Percentiles rank a stretch among this genome's conserved stretches.
Evolutionary conservation across 2,329 filamentous ascomycete genomes (phyloP).

Genomic region (Graphilbum fragrans): DNA sequence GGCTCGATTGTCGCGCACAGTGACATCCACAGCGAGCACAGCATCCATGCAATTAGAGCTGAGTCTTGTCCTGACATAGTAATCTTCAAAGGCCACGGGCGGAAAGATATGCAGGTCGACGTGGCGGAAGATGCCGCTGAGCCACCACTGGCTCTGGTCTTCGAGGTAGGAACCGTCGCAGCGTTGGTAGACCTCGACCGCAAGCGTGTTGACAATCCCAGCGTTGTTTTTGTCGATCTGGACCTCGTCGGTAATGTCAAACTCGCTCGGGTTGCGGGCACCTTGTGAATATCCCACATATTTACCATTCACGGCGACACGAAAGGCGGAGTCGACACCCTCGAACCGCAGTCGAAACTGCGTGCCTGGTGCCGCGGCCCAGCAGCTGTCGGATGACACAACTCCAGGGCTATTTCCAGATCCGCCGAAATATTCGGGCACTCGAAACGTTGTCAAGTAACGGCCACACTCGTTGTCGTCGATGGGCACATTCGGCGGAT

Average conservation of each 20-base stretch:
- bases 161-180: slow-evolving; percentile 61
- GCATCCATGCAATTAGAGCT: no score
- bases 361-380: background rate
- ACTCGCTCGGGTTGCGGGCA: slow-evolving; percentile 58
- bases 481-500: slow-evolving; percentile 49
- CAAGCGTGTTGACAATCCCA: slow-evolving; percentile 35
- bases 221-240: background rate
- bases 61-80: slow-evolving; percentile 32
- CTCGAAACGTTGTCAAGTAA: slow-evolving; percentile 27
- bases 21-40: slow-evolving; percentile 31
- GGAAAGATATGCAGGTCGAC: slow-evolving; percentile 54
- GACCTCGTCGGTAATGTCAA: slow-evolving; percentile 45
- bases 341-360: slow-evolving; percentile 56
- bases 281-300: slow-evolving; percentile 61
- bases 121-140: slow-evolving; percentile 57
- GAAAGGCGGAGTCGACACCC: slow-evolving; percentile 59
- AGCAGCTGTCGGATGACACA: no score
- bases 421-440: no score
- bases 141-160: slow-evolving; percentile 60
- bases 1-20: slow-evolving; percentile 25
- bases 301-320: slow-evolving; percentile 56
- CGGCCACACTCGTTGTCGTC: slow-evolving; percentile 54
- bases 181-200: slow-evolving; percentile 58
- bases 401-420: no score
- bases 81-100: slow-evolving; percentile 17